Evolutionary conservation across 805 yeast genomes (phyloP).

Genomic region (Cyberlindnera subsufficiens): DNA sequence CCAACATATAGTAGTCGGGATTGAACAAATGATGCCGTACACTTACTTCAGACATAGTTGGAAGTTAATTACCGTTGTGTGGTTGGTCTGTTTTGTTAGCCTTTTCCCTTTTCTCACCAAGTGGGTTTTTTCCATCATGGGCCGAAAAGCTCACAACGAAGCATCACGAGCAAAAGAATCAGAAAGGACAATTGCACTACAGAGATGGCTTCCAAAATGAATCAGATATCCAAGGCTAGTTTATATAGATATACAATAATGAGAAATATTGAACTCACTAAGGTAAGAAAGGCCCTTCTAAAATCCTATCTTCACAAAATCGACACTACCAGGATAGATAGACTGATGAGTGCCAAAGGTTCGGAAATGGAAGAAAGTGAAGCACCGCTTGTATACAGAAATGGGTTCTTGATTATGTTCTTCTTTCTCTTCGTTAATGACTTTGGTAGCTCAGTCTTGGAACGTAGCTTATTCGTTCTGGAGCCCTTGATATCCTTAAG

Average conservation of each 20-base stretch:
- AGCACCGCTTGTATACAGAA: neutral
- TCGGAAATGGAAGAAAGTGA: neutral
- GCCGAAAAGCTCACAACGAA: too few relatives aligned
- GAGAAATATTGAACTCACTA: too few relatives aligned
- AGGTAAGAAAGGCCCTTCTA: too few relatives aligned
- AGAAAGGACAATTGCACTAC: too few relatives aligned
- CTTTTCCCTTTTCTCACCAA: neutral
- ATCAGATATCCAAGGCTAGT: too few relatives aligned
- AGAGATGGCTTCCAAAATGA: too few relatives aligned
- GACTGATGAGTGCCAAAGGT: neutral
- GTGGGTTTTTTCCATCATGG: too few relatives aligned
- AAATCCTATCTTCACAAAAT: neutral
- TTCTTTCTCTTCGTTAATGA: neutral
- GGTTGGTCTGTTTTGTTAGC: neutral
- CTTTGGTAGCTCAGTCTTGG: neutral
- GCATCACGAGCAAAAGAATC: too few relatives aligned
- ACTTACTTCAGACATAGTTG: slow-evolving; percentile 2
- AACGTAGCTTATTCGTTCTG: neutral
- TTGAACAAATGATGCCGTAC: neutral
- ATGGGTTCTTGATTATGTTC: slow-evolving; percentile 1
- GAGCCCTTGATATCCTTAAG: neutral
- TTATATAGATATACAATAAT: too few relatives aligned
- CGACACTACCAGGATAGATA: neutral
- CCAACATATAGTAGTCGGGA: too few relatives aligned
- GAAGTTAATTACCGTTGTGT: neutral